Conservation (phyloP, 805 yeast species). For the Candida chilensis region DNA sequence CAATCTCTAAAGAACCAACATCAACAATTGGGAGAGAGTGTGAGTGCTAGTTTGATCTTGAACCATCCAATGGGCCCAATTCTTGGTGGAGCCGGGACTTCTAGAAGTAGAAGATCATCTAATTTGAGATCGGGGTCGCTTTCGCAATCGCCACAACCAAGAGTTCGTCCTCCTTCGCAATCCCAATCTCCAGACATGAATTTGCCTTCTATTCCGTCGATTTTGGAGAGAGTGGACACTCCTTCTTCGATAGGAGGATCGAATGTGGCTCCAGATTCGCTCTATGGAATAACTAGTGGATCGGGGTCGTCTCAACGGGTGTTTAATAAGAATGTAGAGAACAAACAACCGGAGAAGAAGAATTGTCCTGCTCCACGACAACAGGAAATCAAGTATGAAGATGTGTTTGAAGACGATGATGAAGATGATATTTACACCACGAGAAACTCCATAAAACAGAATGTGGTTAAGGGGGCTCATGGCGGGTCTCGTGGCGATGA, state of each 20-base stretch:
- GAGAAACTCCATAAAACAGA: too few species aligned
- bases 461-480: too few species aligned
- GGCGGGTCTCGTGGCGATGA: constrained; percentile 16
- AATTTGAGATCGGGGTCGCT: constrained; percentile 10
- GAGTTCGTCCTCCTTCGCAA: too few species aligned
- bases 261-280: too few species aligned
- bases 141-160: constrained; percentile 22
- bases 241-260: too few species aligned
- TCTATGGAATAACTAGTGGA: too few species aligned
- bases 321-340: too few species aligned
- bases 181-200: too few species aligned
- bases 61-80: constrained; percentile 13
- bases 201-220: constrained; percentile 15
- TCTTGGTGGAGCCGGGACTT: too few species aligned
- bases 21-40: constrained; percentile 45
- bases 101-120: background rate
- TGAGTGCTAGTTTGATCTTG: constrained; percentile 37
- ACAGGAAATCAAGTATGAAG: constrained; percentile 9
- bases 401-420: constrained; percentile 18
- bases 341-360: too few species aligned
- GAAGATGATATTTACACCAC: constrained; percentile 16
- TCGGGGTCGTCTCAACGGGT: too few species aligned
- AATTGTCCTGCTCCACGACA: constrained; percentile 7
- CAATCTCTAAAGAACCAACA: constrained; percentile 44
- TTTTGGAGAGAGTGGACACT: too few species aligned